phyloP scores from a whole-genome alignment of 345 rosid genomes.

The Hibiscus trionum region DNA sequence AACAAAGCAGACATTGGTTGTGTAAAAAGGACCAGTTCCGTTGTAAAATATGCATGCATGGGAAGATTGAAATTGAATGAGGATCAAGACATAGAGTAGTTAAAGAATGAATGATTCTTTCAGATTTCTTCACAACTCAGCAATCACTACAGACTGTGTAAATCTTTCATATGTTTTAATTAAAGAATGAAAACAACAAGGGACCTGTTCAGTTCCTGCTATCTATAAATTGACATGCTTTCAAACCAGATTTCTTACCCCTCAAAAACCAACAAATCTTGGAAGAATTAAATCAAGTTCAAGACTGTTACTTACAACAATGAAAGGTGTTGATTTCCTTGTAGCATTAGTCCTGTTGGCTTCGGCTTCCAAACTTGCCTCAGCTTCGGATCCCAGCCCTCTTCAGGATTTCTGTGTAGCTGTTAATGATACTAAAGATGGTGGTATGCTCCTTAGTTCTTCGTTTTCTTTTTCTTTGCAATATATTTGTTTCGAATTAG shows the following conservation, averaged over 20 bases:
- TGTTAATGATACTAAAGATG: conserved; percentile 2
- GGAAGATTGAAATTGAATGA: neutral
- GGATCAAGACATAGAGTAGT: neutral
- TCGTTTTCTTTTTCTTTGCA: neutral
- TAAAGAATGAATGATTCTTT: no score
- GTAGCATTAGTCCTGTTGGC: conserved; percentile 1
- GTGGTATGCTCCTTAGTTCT: neutral
- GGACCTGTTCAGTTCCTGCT: no score
- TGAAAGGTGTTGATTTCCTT: no score
- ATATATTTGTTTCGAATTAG: no score
- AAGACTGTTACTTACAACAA: no score
- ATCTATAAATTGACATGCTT: no score
- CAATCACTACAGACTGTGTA: neutral
- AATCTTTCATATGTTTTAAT: neutral
- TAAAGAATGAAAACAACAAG: neutral
- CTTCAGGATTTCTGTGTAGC: conserved; percentile 30
- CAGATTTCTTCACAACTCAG: no score
- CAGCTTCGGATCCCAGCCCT: conserved; percentile 21
- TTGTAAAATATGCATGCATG: neutral
- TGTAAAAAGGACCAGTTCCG: neutral
- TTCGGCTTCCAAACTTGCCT: neutral
- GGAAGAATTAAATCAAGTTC: no score
- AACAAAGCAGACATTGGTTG: neutral
- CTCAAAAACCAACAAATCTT: no score
- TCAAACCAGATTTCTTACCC: no score